phyloP scores from a whole-genome alignment of 192 early-diverging fungal genomes.

The Gigaspora rosea region DNA sequence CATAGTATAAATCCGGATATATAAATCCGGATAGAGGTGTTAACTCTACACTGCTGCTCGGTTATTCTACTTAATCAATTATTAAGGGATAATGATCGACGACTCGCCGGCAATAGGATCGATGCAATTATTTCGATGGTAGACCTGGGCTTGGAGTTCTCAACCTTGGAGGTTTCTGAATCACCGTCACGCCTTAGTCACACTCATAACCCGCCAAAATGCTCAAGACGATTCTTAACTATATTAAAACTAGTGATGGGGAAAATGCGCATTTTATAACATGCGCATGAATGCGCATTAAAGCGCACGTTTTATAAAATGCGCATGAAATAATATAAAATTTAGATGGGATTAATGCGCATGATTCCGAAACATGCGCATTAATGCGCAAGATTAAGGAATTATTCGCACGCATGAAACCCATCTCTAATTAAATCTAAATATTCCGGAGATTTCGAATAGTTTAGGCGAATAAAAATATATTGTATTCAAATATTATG shows the following conservation, averaged over 20 bases:
- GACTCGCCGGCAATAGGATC: not conserved
- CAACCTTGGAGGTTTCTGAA: constrained; percentile 1
- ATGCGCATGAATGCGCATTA: too few relatives aligned
- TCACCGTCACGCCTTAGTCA: not conserved
- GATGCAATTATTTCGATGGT: constrained; percentile 21
- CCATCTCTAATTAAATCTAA: too few relatives aligned
- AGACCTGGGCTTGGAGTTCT: constrained; percentile 12
- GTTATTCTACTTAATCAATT: constrained; percentile 11
- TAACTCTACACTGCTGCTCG: too few relatives aligned
- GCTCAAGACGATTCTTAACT: constrained; percentile 27
- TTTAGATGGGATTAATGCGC: too few relatives aligned
- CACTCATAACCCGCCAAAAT: constrained; percentile 11
- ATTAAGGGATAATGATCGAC: constrained; percentile 14
- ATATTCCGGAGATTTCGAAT: not conserved
- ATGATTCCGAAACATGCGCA: too few relatives aligned
- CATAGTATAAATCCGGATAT: too few relatives aligned
- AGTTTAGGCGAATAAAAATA: constrained; percentile 24
- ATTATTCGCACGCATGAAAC: too few relatives aligned
- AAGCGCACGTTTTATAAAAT: too few relatives aligned
- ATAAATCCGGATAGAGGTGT: too few relatives aligned
- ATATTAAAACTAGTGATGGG: constrained; percentile 12
- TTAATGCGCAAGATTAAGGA: too few relatives aligned
- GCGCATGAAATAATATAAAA: too few relatives aligned
- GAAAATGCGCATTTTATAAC: too few relatives aligned
- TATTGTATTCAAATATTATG: constrained; percentile 29